A percentile compares a stretch with the other conserved stretches of the same genome.
These are phyloP conservation scores for Fusarium sp. DNA, from an alignment of 2,329 filamentous ascomycete species.

Conservation along the genomic window DNA sequence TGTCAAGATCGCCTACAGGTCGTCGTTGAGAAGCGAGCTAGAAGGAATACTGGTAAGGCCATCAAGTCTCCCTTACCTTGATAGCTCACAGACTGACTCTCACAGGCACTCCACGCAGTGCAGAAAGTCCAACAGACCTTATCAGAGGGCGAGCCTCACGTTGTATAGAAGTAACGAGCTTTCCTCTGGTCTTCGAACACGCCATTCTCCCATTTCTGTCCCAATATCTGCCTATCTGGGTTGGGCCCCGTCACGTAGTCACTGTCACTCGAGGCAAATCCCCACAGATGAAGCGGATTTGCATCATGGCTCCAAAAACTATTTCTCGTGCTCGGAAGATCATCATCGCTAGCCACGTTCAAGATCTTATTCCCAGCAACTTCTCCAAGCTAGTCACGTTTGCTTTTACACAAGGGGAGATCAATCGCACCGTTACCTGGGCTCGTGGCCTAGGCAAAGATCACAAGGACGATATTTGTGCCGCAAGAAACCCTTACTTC, in stretches of 20 bases:
- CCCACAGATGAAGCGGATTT: constrained; percentile 49
- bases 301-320: constrained; percentile 50
- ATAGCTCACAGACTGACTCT: constrained; percentile 10
- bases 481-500: constrained; percentile 54
- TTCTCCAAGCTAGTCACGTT: constrained; percentile 48
- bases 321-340: constrained; percentile 51
- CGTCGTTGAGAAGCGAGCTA: constrained; percentile 49
- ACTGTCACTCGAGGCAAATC: constrained; percentile 50
- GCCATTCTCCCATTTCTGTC: constrained; percentile 54
- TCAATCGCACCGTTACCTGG: constrained; percentile 51
- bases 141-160: constrained; percentile 41
- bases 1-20: constrained; percentile 49
- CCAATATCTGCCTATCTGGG: constrained; percentile 54
- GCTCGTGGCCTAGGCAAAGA: constrained; percentile 50
- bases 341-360: constrained; percentile 52
- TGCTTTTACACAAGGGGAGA: constrained; percentile 50
- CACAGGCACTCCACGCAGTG: constrained; percentile 41
- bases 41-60: constrained; percentile 41
- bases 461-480: constrained; percentile 53
- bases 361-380: constrained; percentile 52
- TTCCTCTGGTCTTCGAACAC: constrained; percentile 55
- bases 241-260: constrained; percentile 52
- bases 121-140: constrained; percentile 47
- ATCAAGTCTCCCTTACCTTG: background rate
- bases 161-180: constrained; percentile 48